Percentiles rank a stretch among this genome's conserved stretches.
Conservation (phyloP, 164 flowering plant species). For the Vitis rotundifolia region DNA sequence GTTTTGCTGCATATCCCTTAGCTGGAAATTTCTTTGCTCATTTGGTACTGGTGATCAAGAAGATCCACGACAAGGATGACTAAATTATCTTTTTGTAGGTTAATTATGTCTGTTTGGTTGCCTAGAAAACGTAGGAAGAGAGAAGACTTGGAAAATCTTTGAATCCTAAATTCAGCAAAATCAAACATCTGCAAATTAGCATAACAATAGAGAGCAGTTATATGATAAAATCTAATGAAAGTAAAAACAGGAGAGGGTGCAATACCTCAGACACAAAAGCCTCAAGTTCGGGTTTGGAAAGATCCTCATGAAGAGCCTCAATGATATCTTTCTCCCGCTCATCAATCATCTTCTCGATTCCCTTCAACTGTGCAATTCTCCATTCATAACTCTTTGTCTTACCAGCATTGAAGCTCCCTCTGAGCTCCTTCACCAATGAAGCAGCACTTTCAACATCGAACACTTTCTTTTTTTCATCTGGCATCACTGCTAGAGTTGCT, state of each 20-base stretch:
- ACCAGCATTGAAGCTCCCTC: slow-evolving; percentile 28
- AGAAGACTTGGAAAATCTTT: too few species aligned
- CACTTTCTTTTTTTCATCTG: slow-evolving; percentile 12
- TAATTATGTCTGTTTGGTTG: too few species aligned
- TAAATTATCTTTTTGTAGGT: too few species aligned
- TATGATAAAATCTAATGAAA: background rate
- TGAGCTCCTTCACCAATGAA: slow-evolving; percentile 31
- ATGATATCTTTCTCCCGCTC: slow-evolving; percentile 37
- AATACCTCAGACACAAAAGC: slow-evolving; percentile 33
- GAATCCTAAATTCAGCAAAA: too few species aligned
- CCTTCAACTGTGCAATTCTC: slow-evolving; percentile 39
- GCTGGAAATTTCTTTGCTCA: too few species aligned
- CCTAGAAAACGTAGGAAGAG: too few species aligned
- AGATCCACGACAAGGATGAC: too few species aligned
- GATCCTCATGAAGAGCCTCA: slow-evolving; percentile 31
- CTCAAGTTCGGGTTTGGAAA: slow-evolving; percentile 35
- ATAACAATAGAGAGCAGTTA: too few species aligned
- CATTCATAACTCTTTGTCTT: slow-evolving; percentile 44
- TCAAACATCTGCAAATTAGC: too few species aligned
- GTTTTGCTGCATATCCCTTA: too few species aligned
- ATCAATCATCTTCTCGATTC: slow-evolving; percentile 32
- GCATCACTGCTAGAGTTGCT: slow-evolving; percentile 16
- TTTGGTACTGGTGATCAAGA: too few species aligned
- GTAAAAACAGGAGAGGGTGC: background rate
- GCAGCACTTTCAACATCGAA: slow-evolving; percentile 30